Percentiles rank a stretch among this genome's conserved stretches.
Evolutionary conservation across 345 rosid species (phyloP).

Genomic region (Brassica carinata): DNA sequence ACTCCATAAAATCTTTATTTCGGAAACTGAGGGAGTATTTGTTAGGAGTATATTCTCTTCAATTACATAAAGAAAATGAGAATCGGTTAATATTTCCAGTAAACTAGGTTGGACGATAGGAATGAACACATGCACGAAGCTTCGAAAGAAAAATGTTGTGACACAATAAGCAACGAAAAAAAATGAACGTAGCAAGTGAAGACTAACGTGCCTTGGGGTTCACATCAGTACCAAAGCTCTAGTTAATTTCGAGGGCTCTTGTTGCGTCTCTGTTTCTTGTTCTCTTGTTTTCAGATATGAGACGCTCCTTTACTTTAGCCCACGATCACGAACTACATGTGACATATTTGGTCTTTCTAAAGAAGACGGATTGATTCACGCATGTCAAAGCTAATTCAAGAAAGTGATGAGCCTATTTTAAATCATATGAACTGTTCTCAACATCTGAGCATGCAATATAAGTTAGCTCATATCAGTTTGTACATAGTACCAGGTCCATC

Average conservation of each 20-base stretch:
- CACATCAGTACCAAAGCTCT: conserved; percentile 26
- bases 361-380: conserved; percentile 26
- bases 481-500: neutral
- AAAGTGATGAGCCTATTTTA: too few species aligned
- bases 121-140: neutral
- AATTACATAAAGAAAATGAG: neutral
- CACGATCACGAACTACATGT: conserved; percentile 35
- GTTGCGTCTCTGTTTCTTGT: neutral
- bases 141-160: neutral
- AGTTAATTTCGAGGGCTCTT: conserved; percentile 12
- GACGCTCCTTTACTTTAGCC: conserved; percentile 38
- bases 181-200: neutral
- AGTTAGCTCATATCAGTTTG: neutral
- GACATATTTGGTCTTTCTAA: conserved; percentile 48
- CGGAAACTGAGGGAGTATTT: neutral
- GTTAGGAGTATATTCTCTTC: neutral
- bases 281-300: conserved; percentile 33
- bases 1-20: too few species aligned
- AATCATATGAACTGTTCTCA: too few species aligned
- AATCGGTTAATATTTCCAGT: neutral
- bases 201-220: conserved; percentile 40
- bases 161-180: neutral
- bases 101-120: neutral
- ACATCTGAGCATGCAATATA: too few species aligned
- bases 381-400: conserved; percentile 52